These are phyloP conservation scores for Suillus subaureus DNA, from an alignment of 768 basidiomycete genomes.

Conservation along the genomic window DNA sequence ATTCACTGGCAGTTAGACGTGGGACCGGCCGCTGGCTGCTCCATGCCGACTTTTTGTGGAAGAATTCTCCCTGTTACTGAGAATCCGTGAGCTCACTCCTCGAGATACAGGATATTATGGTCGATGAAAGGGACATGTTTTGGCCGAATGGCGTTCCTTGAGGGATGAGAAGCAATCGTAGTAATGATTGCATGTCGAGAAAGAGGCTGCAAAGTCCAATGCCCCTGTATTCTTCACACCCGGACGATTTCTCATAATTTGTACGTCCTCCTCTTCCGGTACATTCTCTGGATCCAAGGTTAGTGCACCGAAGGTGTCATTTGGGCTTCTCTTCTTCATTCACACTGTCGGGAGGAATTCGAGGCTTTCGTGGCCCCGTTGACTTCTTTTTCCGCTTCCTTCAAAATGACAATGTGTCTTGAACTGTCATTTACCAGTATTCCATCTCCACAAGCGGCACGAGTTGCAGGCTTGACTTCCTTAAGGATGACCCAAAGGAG, in stretches of 20 bases:
- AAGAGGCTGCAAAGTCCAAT: slow-evolving; percentile 19
- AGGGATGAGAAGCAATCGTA: slow-evolving; percentile 18
- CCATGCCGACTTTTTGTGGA: no score
- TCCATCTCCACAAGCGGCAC: slow-evolving; percentile 34
- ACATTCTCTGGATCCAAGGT: not conserved
- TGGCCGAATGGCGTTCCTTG: slow-evolving; percentile 22
- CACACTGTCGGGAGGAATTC: slow-evolving; percentile 15
- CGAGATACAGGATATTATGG: slow-evolving; percentile 21
- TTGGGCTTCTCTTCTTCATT: not conserved
- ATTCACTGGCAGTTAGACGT: not conserved
- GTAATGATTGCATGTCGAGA: slow-evolving; percentile 19
- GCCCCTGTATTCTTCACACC: not conserved
- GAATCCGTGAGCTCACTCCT: no score
- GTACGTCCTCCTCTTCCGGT: not conserved
- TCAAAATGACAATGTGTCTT: slow-evolving; percentile 23
- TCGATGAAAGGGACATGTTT: slow-evolving; percentile 21
- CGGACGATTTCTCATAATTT: not conserved
- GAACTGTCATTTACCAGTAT: slow-evolving; percentile 22
- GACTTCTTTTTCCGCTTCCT: slow-evolving; percentile 29
- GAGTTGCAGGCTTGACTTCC: slow-evolving; percentile 23
- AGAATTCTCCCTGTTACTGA: no score
- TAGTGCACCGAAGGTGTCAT: not conserved
- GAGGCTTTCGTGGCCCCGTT: slow-evolving; percentile 34
- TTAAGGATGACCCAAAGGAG: slow-evolving; percentile 18
- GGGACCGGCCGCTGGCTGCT: no score